Evolutionary conservation across 441 rosid species (phyloP), one percentile per base, ranked within the genome.

Genomic region (Gossypium gossypioides): DNA sequence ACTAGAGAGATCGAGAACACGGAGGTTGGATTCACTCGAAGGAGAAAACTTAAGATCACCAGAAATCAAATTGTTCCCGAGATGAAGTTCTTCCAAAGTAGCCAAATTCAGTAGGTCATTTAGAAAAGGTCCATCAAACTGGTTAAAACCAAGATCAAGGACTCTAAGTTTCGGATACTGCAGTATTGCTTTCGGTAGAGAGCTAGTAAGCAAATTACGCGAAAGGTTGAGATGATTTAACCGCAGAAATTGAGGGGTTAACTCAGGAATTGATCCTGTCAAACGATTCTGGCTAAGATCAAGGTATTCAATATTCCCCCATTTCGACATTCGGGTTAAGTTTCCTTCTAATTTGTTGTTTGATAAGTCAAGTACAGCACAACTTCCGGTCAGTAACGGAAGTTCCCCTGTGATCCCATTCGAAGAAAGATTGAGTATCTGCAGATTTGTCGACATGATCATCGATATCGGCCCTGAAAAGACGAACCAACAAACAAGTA

Each of bases 191-290:
- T 83, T 85, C 9, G 97, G 96, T 19, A 95, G 84, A 56, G 88
- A 65, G 58, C 93, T 81, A 72, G 75, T 77, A 70, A 95, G 86
- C 68, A 92, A 88, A 80, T 95, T 95, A 69, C 79, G 88, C 9
- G 99, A 91, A 52, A 95, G 84, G 68, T 95, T 95, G 74, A 95
- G 96, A 85, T 91, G 77, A 83, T 92, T 91, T 71, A 93, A 81
- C 59, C 97, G 94, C 77, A 95, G 78, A 78, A 92, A 88, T 79
- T 88, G 99, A 2, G 94, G 89, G 46, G 89, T 81, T 63, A 74
- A 82, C 71, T 92, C 96, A 21, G 99, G 97, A 59, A 92, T 83
- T n/a, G 85, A 27, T 62, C 99, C 99, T 7, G 79, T 79, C 81
- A 95, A 78, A 66, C 16, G 90, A 74, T 95, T 95, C 69, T 55